These are phyloP conservation scores for Pseudogymnoascus destructans DNA, from an alignment of 2,329 filamentous ascomycete genomes.

Conservation along the genomic window DNA sequence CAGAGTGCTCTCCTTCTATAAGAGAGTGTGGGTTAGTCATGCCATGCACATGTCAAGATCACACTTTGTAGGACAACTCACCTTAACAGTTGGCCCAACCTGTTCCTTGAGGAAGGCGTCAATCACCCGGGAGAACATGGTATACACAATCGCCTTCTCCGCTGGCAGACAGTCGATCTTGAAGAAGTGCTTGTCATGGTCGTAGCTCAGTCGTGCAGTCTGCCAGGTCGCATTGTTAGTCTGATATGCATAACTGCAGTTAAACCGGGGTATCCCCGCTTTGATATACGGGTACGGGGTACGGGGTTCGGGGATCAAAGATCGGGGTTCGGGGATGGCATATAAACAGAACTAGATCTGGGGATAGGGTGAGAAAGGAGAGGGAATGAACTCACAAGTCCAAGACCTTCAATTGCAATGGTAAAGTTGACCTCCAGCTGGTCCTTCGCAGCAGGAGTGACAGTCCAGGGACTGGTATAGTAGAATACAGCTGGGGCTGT, in stretches of 20 bases:
- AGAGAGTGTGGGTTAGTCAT: not conserved
- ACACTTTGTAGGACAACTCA: not conserved
- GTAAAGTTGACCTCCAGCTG: not conserved
- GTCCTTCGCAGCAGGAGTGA: not conserved
- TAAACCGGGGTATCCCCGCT: not conserved
- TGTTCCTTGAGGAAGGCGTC: not conserved
- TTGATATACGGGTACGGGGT: not conserved
- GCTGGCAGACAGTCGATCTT: not conserved
- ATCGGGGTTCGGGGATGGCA: not conserved
- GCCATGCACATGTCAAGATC: not conserved
- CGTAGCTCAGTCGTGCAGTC: not conserved
- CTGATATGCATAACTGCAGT: not conserved
- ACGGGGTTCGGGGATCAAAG: not conserved
- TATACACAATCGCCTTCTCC: not conserved
- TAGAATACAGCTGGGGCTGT: not conserved
- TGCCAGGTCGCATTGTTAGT: not conserved
- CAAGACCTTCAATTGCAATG: not conserved
- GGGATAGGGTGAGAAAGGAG: not conserved
- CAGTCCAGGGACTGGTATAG: not conserved
- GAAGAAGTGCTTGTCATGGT: conserved; percentile 2
- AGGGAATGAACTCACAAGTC: not conserved
- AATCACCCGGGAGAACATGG: not conserved
- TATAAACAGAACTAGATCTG: not conserved
- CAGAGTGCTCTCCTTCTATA: not conserved
- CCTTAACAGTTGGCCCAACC: not conserved